These are phyloP conservation scores for Colletotrichum incanum DNA, from an alignment of 2,329 filamentous ascomycete species.

Conservation along the genomic window DNA sequence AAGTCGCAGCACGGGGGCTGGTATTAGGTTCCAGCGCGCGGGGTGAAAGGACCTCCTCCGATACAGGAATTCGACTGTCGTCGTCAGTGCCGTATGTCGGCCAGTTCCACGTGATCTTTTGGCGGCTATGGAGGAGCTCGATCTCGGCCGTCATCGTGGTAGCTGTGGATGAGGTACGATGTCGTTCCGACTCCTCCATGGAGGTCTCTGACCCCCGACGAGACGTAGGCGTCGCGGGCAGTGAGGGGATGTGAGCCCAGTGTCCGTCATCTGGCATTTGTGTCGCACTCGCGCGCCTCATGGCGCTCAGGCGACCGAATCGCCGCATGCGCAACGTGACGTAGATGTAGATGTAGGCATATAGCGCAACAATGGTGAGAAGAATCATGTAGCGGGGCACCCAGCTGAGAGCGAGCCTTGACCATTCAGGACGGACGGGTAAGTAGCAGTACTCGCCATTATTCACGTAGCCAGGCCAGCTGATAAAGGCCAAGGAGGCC, in stretches of 20 bases:
- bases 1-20: conserved; percentile 34
- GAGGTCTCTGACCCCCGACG: conserved; percentile 43
- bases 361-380: conserved; percentile 74
- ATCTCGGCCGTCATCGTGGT: conserved; percentile 37
- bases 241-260: conserved; percentile 38
- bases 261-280: conserved; percentile 18
- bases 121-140: conserved; percentile 36
- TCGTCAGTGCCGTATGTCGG: conserved; percentile 39
- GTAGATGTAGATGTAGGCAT: conserved; percentile 79
- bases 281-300: conserved; percentile 35
- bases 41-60: conserved; percentile 1
- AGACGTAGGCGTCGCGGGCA: conserved; percentile 49
- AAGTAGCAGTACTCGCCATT: conserved; percentile 80
- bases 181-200: conserved; percentile 36
- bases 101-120: conserved; percentile 44
- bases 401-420: conserved; percentile 78
- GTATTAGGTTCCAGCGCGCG: conserved; percentile 9
- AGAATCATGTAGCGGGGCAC: conserved; percentile 81
- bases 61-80: conserved; percentile 28
- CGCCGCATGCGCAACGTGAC: conserved; percentile 65
- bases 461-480: conserved; percentile 71
- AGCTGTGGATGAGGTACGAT: conserved; percentile 25
- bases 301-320: conserved; percentile 51
- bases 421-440: conserved; percentile 78
- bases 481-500: conserved; percentile 75